These are phyloP conservation scores for Entomortierella parvispora DNA, from an alignment of 192 early-diverging fungal species.

Conservation along the genomic window DNA sequence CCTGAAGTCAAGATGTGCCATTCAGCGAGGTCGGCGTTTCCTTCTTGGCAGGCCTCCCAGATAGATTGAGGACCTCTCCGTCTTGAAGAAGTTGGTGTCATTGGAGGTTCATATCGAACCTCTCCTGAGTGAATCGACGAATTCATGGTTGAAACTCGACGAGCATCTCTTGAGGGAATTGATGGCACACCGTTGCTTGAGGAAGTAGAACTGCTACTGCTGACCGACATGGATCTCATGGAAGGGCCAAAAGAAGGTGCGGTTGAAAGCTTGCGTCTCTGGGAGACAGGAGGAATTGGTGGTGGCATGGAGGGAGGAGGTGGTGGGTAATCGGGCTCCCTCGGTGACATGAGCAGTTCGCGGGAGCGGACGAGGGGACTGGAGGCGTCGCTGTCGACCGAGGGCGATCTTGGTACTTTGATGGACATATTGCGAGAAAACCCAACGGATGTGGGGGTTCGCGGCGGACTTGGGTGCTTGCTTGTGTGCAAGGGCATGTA, in stretches of 20 bases:
- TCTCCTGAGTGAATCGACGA: slow-evolving; percentile 9
- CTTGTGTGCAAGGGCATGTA: neutral
- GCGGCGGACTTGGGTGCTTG: neutral
- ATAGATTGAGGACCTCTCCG: slow-evolving; percentile 22
- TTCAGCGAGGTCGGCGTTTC: slow-evolving; percentile 35
- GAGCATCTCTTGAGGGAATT: slow-evolving; percentile 30
- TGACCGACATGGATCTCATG: slow-evolving; percentile 41
- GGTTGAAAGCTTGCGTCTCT: slow-evolving; percentile 30
- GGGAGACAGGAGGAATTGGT: slow-evolving; percentile 44
- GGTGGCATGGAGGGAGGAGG: slow-evolving; percentile 40
- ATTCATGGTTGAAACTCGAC: slow-evolving; percentile 33
- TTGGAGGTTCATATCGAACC: slow-evolving; percentile 4
- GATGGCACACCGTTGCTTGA: slow-evolving; percentile 13
- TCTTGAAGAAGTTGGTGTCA: slow-evolving; percentile 12
- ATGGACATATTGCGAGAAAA: slow-evolving; percentile 18
- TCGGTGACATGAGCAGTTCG: slow-evolving; percentile 28
- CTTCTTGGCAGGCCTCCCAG: slow-evolving; percentile 49
- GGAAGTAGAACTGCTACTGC: slow-evolving; percentile 42
- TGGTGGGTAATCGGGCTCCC: slow-evolving; percentile 44
- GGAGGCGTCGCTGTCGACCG: slow-evolving; percentile 4
- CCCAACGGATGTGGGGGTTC: neutral
- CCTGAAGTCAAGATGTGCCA: slow-evolving; percentile 42
- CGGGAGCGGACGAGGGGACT: slow-evolving; percentile 20
- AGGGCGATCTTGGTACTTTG: slow-evolving; percentile 15
- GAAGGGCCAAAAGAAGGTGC: slow-evolving; percentile 17